These are phyloP conservation scores for Sporothrix pseudoabietina DNA, from an alignment of 2,329 filamentous ascomycete species.

Conservation along the genomic window DNA sequence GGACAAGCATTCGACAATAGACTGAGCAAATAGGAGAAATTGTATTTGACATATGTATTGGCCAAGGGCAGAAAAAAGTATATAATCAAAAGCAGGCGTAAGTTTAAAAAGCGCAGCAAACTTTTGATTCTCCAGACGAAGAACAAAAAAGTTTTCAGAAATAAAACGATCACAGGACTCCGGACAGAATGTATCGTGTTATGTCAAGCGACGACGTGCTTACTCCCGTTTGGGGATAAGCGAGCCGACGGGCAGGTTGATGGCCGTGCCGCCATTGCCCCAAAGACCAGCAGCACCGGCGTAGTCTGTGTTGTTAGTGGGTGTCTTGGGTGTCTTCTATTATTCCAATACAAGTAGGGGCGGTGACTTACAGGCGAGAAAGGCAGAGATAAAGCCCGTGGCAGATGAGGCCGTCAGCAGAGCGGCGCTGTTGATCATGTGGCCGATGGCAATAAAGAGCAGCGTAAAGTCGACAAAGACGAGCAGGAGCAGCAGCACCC, in stretches of 20 bases:
- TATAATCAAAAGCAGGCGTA: conserved; percentile 13
- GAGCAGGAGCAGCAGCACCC: conserved; percentile 30
- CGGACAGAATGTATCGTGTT: background rate
- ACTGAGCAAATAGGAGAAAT: conserved; percentile 17
- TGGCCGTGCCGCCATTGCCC: conserved; percentile 30
- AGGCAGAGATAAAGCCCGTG: conserved; percentile 29
- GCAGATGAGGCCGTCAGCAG: conserved; percentile 29
- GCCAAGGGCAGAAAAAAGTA: background rate
- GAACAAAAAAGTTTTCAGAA: background rate
- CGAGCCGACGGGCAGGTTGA: conserved; percentile 33
- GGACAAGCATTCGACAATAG: background rate
- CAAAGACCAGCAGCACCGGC: conserved; percentile 32
- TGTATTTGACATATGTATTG: conserved; percentile 21
- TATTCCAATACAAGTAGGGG: too few species aligned
- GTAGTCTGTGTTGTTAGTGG: conserved; percentile 26
- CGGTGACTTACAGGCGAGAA: conserved; percentile 29
- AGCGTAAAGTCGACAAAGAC: conserved; percentile 31
- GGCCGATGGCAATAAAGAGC: conserved; percentile 28
- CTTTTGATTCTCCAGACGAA: background rate
- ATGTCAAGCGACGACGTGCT: too few species aligned
- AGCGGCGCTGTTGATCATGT: conserved; percentile 25
- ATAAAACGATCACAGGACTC: background rate
- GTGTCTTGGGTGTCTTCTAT: too few species aligned
- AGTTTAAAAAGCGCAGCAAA: background rate
- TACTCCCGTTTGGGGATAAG: conserved; percentile 30